phyloP scores from a whole-genome alignment of 73 alveolate genomes.

The Paramecium pentaurelia region DNA sequence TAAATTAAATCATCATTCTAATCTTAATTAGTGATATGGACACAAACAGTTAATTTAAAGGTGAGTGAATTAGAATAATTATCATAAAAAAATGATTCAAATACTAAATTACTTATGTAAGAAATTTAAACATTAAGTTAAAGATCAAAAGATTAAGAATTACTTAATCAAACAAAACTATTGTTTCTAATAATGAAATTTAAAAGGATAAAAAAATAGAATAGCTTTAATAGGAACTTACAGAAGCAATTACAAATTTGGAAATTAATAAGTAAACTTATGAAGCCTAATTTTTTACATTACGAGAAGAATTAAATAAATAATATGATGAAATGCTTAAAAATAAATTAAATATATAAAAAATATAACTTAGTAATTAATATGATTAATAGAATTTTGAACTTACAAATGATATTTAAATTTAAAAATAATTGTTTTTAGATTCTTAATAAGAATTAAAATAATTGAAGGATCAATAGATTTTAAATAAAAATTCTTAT shows the following conservation, averaged over 20 bases:
- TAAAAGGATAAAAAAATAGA: not conserved
- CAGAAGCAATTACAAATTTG: not conserved
- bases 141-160: not conserved
- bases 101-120: not conserved
- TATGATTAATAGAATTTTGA: not conserved
- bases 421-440: not conserved
- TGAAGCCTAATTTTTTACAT: not conserved
- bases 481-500: not conserved
- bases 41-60: not conserved
- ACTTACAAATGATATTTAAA: not conserved
- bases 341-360: not conserved
- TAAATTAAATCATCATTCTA: not conserved
- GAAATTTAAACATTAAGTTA: not conserved
- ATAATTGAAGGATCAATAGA: not conserved
- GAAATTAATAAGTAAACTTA: not conserved
- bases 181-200: not conserved
- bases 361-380: not conserved
- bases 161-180: not conserved
- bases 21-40: not conserved
- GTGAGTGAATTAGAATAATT: not conserved
- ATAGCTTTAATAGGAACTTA: not conserved
- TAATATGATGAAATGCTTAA: not conserved
- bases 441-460: not conserved
- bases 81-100: not conserved
- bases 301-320: not conserved